Evolutionary conservation across 441 rosid genomes (phyloP), one percentile per base, ranked within the genome.

Genomic region (Pelargonium australe): DNA sequence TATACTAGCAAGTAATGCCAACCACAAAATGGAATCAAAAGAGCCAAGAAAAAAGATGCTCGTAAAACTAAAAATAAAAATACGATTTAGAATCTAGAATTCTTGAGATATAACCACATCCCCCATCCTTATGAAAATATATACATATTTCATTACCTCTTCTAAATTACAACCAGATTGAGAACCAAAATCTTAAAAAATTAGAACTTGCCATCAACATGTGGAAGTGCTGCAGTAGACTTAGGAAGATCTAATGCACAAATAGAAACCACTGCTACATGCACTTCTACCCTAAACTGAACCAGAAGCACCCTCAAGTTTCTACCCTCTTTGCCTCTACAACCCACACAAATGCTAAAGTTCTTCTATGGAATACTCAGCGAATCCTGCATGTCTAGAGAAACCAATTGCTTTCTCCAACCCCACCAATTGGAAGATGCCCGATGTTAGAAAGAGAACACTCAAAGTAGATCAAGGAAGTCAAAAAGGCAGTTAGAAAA

Each of bases 211-310:
- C 63, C 63, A 60, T 60, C 63, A 60, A 31, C 63, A 60, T 23
- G 63, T 20, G 63, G 63, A 60, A 60, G 34, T 60, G 25, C 63
- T 60, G 63, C 63, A 60, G 63, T 60, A 60, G 63, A 34, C 63
- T 60, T 60, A 37, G 41, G 41, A 37, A 37, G 41, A 37, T 37
- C 41, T 37, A 37, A 60, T 20, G 34, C 34, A 60, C 31, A 60
- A 60, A 8, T 60, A 20, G 63, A 60, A 12, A 60, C n/a, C 63
- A 60, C 34, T 20, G 63, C 34, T 31, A 60, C 34, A 23, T 60
- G 25, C 34, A 60, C 63, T 23, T 9, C 63, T 60, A 60, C 63
- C 63, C 63, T 60, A 60, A 60, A 60, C 34, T 60, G 63, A 60
- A 19, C 63, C 63, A 60, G 34, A 13, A 31, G 63, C 23, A 60